Evolutionary conservation across 345 rosid species (phyloP), one percentile per base, ranked within the genome.

Genomic region (Schrenkiella parvula): DNA sequence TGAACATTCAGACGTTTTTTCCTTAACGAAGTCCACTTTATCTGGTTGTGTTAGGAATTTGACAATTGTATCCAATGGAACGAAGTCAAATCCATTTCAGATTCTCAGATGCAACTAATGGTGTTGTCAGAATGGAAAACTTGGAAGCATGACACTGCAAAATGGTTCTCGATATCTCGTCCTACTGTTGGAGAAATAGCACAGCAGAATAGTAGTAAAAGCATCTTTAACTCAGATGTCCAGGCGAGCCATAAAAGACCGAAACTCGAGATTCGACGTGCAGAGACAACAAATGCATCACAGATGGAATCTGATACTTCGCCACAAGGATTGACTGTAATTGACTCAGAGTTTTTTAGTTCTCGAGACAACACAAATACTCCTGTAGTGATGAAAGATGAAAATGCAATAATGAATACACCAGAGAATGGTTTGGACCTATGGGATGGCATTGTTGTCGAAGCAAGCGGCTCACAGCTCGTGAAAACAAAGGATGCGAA

Each of bases 51-150:
- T 80, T 86, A 92, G 98, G 99, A 95, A 78, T 81, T 92, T 78
- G 83, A 77, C 75, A 88, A 82, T 77, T 80, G 85, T 73, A 89
- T 92, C 35, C 71, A 71, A 15, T 95, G 98, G 99, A 85, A 84
- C 70, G 87, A 87, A 85, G 89, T 95, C 12, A 89, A 85, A 53
- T 85, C 90, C 53, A 82, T 83, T 17, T 55, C 84, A 84, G 90
- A 84, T 80, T 84, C 85, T 68, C 83, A 86, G 6, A 74, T 83
- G 75, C 93, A 85, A 74, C 76, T 87, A 43, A 82, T 85, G 63
- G 72, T 95, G 54, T 86, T 88, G 64, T 85, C 96, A 48, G 97
- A 92, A 78, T 89, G 99, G 98, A 92, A 85, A 90, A 87, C 97
- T 35, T 95, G 99, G 98, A 95, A 95, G 85, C 96, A 88, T 46